Conservation (phyloP, 345 rosid species). For the Reutealis trisperma region DNA sequence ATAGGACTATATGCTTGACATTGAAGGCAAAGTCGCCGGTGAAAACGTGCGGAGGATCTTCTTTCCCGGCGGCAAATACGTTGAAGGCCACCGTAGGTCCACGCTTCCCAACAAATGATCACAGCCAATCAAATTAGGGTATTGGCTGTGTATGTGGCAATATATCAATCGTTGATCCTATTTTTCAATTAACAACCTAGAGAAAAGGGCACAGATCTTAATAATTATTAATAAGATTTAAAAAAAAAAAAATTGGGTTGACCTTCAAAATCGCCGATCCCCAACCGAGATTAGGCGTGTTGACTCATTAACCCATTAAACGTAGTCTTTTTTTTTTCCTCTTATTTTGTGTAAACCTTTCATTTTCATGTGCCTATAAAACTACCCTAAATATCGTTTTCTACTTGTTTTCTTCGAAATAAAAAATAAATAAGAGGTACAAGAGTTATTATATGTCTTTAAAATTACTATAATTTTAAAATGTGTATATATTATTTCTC, state of each 20-base stretch:
- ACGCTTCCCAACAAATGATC: slow-evolving; percentile 4
- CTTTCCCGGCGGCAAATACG: slow-evolving; percentile 45
- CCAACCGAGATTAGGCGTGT: slow-evolving; percentile 17
- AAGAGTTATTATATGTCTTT: too few species aligned
- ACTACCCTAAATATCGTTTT: too few species aligned
- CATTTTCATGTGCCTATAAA: not conserved
- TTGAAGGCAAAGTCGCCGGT: slow-evolving; percentile 28
- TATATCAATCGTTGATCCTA: not conserved
- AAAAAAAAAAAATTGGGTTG: too few species aligned
- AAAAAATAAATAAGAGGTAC: too few species aligned
- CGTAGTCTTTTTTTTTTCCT: not conserved
- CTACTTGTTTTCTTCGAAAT: too few species aligned
- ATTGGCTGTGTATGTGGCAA: not conserved
- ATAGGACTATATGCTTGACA: slow-evolving; percentile 24
- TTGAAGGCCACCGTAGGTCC: not conserved
- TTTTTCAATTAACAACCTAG: not conserved
- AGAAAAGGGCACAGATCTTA: not conserved
- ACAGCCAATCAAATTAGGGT: not conserved
- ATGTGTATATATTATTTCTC: too few species aligned
- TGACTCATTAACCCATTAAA: slow-evolving; percentile 3
- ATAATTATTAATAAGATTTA: not conserved
- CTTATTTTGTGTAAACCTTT: too few species aligned
- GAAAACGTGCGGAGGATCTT: slow-evolving; percentile 40
- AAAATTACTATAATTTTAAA: too few species aligned
- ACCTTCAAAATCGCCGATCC: not conserved